Conservation (phyloP, 352 stramenopile species). For the Phytophthora podocarpi region DNA sequence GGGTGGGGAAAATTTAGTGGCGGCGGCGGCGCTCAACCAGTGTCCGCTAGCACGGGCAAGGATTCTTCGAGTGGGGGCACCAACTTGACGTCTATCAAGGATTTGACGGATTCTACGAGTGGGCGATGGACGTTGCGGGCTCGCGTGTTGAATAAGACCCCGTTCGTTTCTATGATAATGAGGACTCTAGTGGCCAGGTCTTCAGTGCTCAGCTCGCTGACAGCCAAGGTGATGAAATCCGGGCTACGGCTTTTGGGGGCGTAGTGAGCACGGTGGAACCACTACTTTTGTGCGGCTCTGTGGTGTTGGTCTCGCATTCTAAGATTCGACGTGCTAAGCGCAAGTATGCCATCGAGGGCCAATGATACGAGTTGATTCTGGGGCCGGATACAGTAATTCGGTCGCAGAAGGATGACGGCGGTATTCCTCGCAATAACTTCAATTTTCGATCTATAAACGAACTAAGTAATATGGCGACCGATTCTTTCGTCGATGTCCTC, state of each 20-base stretch:
- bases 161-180: background rate
- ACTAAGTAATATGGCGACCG: background rate
- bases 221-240: background rate
- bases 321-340: background rate
- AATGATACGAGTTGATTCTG: background rate
- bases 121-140: background rate
- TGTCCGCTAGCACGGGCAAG: too few species aligned
- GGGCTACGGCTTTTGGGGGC: background rate
- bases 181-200: background rate
- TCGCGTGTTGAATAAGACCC: background rate
- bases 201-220: conserved; percentile 1
- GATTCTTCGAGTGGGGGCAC: too few species aligned
- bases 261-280: background rate
- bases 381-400: background rate
- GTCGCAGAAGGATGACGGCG: background rate
- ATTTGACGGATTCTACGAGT: background rate
- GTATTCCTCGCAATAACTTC: conserved; percentile 2
- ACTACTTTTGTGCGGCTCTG: background rate
- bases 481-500: background rate
- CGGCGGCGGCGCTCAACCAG: too few species aligned
- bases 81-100: too few species aligned
- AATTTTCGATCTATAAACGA: background rate
- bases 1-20: too few species aligned
- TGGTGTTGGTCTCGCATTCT: background rate
- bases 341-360: background rate